Evolutionary conservation across 2,329 filamentous ascomycete genomes (phyloP).

Genomic region (Alternaria sp.): DNA sequence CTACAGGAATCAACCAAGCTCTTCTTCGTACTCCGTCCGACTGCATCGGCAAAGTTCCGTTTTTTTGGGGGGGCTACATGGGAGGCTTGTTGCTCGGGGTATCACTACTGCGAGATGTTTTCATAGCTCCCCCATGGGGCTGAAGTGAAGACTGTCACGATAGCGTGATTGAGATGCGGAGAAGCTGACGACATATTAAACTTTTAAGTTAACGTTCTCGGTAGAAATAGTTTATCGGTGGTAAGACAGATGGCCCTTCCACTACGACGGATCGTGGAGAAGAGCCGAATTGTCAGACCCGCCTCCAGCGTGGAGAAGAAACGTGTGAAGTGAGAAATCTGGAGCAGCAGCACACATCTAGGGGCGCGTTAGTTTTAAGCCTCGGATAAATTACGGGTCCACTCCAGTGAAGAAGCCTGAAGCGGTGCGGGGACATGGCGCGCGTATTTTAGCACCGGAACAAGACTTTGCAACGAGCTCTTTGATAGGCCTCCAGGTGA

Average conservation of each 20-base stretch:
- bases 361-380: background rate
- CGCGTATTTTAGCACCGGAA: slow-evolving; percentile 21
- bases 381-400: slow-evolving; percentile 9
- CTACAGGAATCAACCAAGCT: slow-evolving; percentile 19
- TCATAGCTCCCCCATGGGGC: slow-evolving; percentile 7
- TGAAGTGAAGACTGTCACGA: slow-evolving; percentile 1
- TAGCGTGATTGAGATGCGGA: background rate
- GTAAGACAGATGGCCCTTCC: background rate
- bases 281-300: background rate
- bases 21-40: slow-evolving; percentile 25
- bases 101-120: slow-evolving; percentile 13
- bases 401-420: slow-evolving; percentile 14
- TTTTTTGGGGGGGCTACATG: background rate
- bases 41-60: slow-evolving; percentile 1
- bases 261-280: background rate
- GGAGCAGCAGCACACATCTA: slow-evolving; percentile 4
- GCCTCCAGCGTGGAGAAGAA: slow-evolving; percentile 3
- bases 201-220: background rate
- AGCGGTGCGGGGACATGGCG: slow-evolving; percentile 24
- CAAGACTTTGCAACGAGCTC: slow-evolving; percentile 23
- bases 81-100: slow-evolving; percentile 18
- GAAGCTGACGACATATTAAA: background rate
- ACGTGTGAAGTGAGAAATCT: slow-evolving; percentile 3
- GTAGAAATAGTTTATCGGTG: background rate
- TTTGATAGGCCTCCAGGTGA: slow-evolving; percentile 26